phyloP scores from a whole-genome alignment of 192 early-diverging fungal genomes.

The Gigaspora rosea region DNA sequence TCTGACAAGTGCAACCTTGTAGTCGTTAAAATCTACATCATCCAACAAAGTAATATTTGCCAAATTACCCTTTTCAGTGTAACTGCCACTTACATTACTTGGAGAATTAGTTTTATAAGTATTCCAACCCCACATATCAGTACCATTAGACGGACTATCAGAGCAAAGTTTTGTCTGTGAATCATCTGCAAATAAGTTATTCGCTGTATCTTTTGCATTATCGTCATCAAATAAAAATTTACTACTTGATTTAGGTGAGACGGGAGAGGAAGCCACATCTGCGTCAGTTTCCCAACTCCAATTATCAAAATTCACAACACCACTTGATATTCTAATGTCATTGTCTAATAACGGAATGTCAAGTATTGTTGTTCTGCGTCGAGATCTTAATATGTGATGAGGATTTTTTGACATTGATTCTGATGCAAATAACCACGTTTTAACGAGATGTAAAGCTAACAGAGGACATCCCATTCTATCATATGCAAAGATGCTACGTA shows the following conservation, averaged over 20 bases:
- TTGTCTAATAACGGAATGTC: slow-evolving; percentile 15
- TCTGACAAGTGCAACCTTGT: slow-evolving; percentile 28
- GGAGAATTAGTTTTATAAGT: background rate
- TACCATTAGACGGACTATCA: background rate
- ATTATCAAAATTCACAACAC: slow-evolving; percentile 24
- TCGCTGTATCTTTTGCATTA: background rate
- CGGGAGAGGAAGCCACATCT: background rate
- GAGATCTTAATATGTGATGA: slow-evolving; percentile 15
- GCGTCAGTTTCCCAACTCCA: slow-evolving; percentile 15
- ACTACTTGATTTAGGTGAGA: background rate
- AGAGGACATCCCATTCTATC: slow-evolving; percentile 78
- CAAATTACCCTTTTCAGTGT: background rate
- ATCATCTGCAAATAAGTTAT: slow-evolving; percentile 13
- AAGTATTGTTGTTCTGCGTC: slow-evolving; percentile 20
- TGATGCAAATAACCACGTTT: slow-evolving; percentile 40
- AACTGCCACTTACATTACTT: background rate
- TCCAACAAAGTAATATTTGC: slow-evolving; percentile 21
- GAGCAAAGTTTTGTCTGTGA: background rate
- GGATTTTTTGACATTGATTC: slow-evolving; percentile 9
- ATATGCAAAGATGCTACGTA: slow-evolving; percentile 65
- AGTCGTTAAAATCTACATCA: slow-evolving; percentile 26
- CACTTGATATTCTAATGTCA: slow-evolving; percentile 22
- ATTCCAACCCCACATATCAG: slow-evolving; percentile 19
- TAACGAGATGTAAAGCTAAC: slow-evolving; percentile 73
- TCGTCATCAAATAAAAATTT: too few relatives aligned